A percentile compares a stretch with the other conserved stretches of the same genome.
Evolutionary conservation across 805 yeast species (phyloP).

Genomic region (Sugiyamaella valdiviana): DNA sequence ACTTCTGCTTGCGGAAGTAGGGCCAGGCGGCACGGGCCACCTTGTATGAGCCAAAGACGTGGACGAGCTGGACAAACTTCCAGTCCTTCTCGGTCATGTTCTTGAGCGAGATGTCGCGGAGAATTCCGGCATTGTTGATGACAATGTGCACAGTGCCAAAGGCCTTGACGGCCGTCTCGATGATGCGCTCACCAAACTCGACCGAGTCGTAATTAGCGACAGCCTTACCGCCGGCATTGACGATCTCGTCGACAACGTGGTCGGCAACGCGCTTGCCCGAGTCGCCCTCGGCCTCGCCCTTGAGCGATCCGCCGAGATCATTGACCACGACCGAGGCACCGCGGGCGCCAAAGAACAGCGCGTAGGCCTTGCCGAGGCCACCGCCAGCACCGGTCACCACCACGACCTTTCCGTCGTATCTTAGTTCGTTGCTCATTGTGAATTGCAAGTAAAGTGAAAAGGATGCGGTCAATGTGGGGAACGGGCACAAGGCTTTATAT

Average conservation of each 20-base stretch:
- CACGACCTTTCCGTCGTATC: slow-evolving; percentile 79
- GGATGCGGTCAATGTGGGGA: not conserved
- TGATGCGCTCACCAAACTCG: slow-evolving; percentile 73
- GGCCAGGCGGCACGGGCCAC: slow-evolving; percentile 92
- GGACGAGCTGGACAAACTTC: slow-evolving; percentile 75
- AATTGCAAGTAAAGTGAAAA: not conserved
- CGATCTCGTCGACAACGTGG: slow-evolving; percentile 79
- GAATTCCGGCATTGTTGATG: slow-evolving; percentile 91
- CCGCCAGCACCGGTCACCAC: slow-evolving; percentile 97
- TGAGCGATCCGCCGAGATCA: slow-evolving; percentile 80
- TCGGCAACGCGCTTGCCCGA: slow-evolving; percentile 59
- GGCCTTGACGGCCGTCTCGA: slow-evolving; percentile 75
- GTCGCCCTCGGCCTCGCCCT: slow-evolving; percentile 58
- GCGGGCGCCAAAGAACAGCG: slow-evolving; percentile 76
- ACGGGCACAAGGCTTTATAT: not conserved
- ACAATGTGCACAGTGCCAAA: slow-evolving; percentile 87
- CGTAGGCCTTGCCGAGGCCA: slow-evolving; percentile 86
- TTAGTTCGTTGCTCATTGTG: slow-evolving; percentile 27
- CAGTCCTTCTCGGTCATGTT: slow-evolving; percentile 82
- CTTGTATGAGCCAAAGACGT: slow-evolving; percentile 81
- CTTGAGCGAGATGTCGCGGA: slow-evolving; percentile 79
- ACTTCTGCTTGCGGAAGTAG: slow-evolving; percentile 71
- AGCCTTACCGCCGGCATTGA: slow-evolving; percentile 69
- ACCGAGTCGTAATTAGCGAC: slow-evolving; percentile 94
- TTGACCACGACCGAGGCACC: slow-evolving; percentile 96